Percentiles rank a stretch among this genome's conserved stretches.
Evolutionary conservation across 192 early-diverging fungal species (phyloP).

Genomic region (Chytriomyces hyalinus): DNA sequence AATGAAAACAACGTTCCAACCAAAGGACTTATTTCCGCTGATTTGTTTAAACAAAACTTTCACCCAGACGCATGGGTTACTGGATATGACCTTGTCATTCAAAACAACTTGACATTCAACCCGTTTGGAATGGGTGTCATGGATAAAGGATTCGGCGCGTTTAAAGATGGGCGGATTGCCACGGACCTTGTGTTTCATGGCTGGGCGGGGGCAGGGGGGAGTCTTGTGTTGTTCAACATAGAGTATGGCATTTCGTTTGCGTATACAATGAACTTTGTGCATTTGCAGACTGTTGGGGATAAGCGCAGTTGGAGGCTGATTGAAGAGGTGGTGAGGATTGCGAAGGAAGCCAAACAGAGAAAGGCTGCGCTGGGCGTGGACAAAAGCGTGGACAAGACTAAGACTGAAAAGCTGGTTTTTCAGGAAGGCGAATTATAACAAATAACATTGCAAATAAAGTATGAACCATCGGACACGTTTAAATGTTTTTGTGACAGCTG

Average conservation of each 20-base stretch:
- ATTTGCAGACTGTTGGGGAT: slow-evolving; percentile 59
- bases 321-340: slow-evolving; percentile 45
- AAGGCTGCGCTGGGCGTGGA: not conserved
- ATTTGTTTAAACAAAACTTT: not conserved
- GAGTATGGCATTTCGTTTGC: slow-evolving; percentile 62
- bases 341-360: slow-evolving; percentile 15
- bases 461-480: no score
- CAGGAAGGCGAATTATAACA: no score
- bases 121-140: slow-evolving; percentile 35
- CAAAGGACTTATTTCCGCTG: slow-evolving; percentile 36
- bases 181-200: slow-evolving; percentile 50
- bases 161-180: slow-evolving; percentile 1
- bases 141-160: slow-evolving; percentile 16
- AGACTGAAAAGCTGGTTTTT: no score
- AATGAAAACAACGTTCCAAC: slow-evolving; percentile 44
- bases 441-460: no score
- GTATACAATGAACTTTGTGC: slow-evolving; percentile 64
- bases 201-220: slow-evolving; percentile 71
- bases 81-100: not conserved
- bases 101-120: slow-evolving; percentile 28
- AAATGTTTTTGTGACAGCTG: no score
- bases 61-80: no score
- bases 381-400: no score
- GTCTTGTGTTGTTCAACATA: slow-evolving; percentile 54
- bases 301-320: slow-evolving; percentile 57